These are phyloP conservation scores for Beta macrorhiza DNA, from an alignment of 179 eudicot species.

Conservation along the genomic window DNA sequence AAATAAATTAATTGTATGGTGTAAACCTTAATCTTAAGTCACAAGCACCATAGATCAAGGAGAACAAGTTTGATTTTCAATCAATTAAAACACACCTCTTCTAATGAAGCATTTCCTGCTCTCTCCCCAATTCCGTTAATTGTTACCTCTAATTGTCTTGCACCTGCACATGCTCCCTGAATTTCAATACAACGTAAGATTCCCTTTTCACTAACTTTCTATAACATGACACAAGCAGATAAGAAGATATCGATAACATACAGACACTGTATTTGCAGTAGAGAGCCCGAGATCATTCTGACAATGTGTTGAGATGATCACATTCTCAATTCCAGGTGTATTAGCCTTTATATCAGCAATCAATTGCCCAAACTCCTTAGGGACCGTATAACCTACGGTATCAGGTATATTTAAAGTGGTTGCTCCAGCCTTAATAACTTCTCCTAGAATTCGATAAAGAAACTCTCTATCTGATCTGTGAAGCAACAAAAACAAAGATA, in stretches of 20 bases:
- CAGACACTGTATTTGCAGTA: constrained; percentile 82
- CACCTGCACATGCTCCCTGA: constrained; percentile 93
- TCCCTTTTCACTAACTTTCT: neutral
- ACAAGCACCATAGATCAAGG: neutral
- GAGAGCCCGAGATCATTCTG: constrained; percentile 98
- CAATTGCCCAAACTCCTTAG: constrained; percentile 75
- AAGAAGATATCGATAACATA: constrained; percentile 30
- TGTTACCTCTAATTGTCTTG: constrained; percentile 89
- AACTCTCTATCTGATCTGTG: constrained; percentile 85
- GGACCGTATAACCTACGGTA: constrained; percentile 77
- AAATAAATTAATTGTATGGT: neutral
- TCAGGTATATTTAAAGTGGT: constrained; percentile 90
- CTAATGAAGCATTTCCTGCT: constrained; percentile 95
- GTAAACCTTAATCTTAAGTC: neutral
- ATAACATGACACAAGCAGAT: neutral
- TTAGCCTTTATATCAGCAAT: constrained; percentile 87
- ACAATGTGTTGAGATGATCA: constrained; percentile 87
- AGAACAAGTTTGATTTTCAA: neutral
- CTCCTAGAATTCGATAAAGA: constrained; percentile 78
- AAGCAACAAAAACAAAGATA: constrained; percentile 13
- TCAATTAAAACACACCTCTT: constrained; percentile 62
- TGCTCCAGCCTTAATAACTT: constrained; percentile 91
- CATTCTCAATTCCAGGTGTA: constrained; percentile 88
- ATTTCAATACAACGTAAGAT: constrained; percentile 28
- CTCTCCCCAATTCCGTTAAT: constrained; percentile 95